Percentiles rank a stretch among this genome's conserved stretches.
These are phyloP conservation scores for Carex arenaria DNA, from an alignment of 202 grass and related monocot species.

Conservation along the genomic window DNA sequence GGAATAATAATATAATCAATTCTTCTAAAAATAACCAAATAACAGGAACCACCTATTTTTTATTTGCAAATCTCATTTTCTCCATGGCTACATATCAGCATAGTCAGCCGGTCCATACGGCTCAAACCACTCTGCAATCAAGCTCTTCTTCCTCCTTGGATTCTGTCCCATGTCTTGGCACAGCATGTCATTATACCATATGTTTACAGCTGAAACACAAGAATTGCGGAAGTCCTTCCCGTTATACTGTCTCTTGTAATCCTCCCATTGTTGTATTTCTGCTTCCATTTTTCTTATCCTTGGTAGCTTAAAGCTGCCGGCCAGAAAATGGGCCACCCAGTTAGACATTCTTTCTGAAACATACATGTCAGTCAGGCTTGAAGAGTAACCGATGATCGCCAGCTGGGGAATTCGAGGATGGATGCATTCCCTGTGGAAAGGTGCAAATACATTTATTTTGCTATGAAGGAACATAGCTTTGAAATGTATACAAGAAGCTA, in stretches of 20 bases:
- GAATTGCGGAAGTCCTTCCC: slow-evolving; percentile 42
- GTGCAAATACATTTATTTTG: not conserved
- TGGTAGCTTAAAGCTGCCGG: slow-evolving; percentile 41
- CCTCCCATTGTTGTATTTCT: slow-evolving; percentile 55
- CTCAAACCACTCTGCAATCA: slow-evolving; percentile 75
- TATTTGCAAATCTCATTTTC: not conserved
- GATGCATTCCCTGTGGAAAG: slow-evolving; percentile 60
- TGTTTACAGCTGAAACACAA: slow-evolving; percentile 56
- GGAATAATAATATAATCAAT: not conserved
- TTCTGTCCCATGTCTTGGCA: slow-evolving; percentile 69
- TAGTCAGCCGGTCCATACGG: slow-evolving; percentile 71
- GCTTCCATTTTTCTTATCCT: slow-evolving; percentile 69
- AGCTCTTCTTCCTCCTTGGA: slow-evolving; percentile 63
- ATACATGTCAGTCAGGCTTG: slow-evolving; percentile 62
- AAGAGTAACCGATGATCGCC: slow-evolving; percentile 66
- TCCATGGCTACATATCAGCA: slow-evolving; percentile 14
- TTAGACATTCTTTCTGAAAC: slow-evolving; percentile 61
- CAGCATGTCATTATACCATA: slow-evolving; percentile 69
- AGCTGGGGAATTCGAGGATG: slow-evolving; percentile 77
- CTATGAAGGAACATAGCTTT: not conserved
- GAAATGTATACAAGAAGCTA: not conserved
- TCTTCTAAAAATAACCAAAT: not conserved
- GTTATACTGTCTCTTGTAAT: slow-evolving; percentile 50
- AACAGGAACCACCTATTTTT: not conserved
- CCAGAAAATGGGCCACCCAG: slow-evolving; percentile 68